Base-by-base conservation (phyloP, 2,329 filamentous ascomycete species). In the Stagonosporopsis cucurbitacearum region DNA sequence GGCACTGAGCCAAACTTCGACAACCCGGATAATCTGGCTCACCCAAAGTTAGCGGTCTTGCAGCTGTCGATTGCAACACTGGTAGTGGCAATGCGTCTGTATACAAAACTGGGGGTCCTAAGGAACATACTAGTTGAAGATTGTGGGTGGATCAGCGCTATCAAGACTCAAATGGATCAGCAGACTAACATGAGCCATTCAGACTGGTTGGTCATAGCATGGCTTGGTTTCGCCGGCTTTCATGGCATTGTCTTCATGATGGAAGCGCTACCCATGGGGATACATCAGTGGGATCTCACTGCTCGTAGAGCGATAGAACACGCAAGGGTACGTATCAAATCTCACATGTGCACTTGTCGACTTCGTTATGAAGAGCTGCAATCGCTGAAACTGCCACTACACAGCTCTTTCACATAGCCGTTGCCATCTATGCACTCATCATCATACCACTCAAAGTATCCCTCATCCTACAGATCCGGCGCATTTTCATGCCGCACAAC, bases 381-480 rank as follows among this genome's bases (percentile, higher is more conserved):
- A 19, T 9, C 12, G 12, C 15, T 26, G 2, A 48, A n/a, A 30
- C 26, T 33, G 20, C 26, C 20, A 20, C 9, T 12, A 39, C 4
- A 28, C 32, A 62, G 59, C 39, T 59, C 33, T 65, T 61, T 37
- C 53, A 64, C 23, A 47, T 57, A 25, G 47, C 56, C 9, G 36
- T 54, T 20, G 50, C 53, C 4, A n/a, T 64, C 15, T 66, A 66
- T 42, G 22, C 41, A 2, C 19, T 60, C 26, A 54, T 57, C 17
- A 48, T 60, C 33, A 44, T 62, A 2, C 58, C 60, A 1, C 56
- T 66, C 15, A 68, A 68, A 51, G 42, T 62, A 22, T 45, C 59
- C 28, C 53, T 68, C 37, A 55, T 65, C 35, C 50, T 68, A 8
- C 62, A 66, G 39, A 62, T 61, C 25, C 54, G 61, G 1, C 59